Base-by-base conservation (phyloP, 805 yeast species). In the Starmerella bombicola region DNA sequence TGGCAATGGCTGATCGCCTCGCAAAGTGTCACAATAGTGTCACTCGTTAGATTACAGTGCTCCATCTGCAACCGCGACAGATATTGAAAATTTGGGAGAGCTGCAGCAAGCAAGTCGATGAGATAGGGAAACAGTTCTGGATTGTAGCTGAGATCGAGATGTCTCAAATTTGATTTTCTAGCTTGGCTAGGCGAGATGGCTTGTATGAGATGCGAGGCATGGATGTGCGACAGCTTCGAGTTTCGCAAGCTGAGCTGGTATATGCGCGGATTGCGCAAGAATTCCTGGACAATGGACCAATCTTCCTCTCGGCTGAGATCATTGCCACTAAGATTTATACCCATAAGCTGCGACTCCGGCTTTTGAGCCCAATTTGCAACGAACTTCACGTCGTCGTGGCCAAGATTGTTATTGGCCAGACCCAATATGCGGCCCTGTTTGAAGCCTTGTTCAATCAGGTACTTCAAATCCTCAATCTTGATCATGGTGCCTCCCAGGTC, bases 281-380 rank as follows among this genome's bases (percentile, higher is more conserved):
- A 44, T 13, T 46, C 57, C 20, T 38, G 43, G 18, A 58, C 42
- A 2, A 48, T 40, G 5, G 42, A 49, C 45, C 51, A 45, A 37
- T 47, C 46, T 36, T 39, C 45, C 19, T 45, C 48, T 4, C 53
- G 59, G 44, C 56, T 55, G 41, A 58, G 60, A 55, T 82, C 86
- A 56, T 86, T 86, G 54, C 78, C 86, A 3, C 93, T 93, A 17
- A 86, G 53, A 63, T 85, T 95, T 5, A 86, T 59, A 3, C 95
- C 95, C 48, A 74, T 56, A 4, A 76, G 69, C 21, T 54, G 62
- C 51, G 62, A 53, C 57, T 59, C 59, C 45, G 57, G 57, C 17
- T 51, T 57, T 37, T 63, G 53, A 41, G 80, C 57, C 85, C 88
- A 83, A 35, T 71, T 60, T 5, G 73, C 67, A 19, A 82, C 44